A percentile compares a stretch with the other conserved stretches of the same genome.
phyloP scores from a whole-genome alignment of 2,329 filamentous ascomycete genomes.

The Exophiala dermatitidis region DNA sequence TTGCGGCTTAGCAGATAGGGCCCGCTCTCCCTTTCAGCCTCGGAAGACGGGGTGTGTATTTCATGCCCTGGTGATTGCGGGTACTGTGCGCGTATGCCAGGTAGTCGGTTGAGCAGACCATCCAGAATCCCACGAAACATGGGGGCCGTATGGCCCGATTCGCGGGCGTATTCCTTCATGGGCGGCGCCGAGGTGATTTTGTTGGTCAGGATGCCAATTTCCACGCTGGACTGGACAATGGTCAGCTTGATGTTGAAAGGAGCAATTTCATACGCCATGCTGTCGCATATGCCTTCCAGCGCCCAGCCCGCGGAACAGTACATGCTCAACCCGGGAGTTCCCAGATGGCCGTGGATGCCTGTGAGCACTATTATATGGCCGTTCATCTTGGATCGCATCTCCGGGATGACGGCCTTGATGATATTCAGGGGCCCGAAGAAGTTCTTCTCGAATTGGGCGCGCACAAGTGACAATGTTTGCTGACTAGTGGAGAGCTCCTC shows the following conservation, averaged over 20 bases:
- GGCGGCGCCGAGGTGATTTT: constrained; percentile 76
- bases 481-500: constrained; percentile 75
- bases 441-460: constrained; percentile 87
- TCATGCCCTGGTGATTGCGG: constrained; percentile 26
- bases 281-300: constrained; percentile 89
- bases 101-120: constrained; percentile 68
- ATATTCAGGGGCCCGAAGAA: constrained; percentile 96
- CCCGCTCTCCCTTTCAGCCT: constrained; percentile 25
- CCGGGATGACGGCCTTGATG: constrained; percentile 78
- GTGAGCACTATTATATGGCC: constrained; percentile 88
- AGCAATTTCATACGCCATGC: constrained; percentile 88
- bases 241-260: constrained; percentile 96
- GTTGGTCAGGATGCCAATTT: constrained; percentile 81
- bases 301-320: constrained; percentile 93
- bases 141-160: constrained; percentile 63
- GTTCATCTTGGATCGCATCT: constrained; percentile 69
- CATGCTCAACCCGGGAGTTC: constrained; percentile 82
- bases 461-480: constrained; percentile 68
- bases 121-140: constrained; percentile 75
- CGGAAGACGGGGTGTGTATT: constrained; percentile 23
- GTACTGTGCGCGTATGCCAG: constrained; percentile 49
- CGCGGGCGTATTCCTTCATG: constrained; percentile 61
- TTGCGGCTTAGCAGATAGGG: constrained; percentile 22
- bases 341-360: constrained; percentile 84
- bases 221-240: constrained; percentile 90